Evolutionary conservation across 176 grass and related monocot species (phyloP).

Genomic region (Triticum urartu): DNA sequence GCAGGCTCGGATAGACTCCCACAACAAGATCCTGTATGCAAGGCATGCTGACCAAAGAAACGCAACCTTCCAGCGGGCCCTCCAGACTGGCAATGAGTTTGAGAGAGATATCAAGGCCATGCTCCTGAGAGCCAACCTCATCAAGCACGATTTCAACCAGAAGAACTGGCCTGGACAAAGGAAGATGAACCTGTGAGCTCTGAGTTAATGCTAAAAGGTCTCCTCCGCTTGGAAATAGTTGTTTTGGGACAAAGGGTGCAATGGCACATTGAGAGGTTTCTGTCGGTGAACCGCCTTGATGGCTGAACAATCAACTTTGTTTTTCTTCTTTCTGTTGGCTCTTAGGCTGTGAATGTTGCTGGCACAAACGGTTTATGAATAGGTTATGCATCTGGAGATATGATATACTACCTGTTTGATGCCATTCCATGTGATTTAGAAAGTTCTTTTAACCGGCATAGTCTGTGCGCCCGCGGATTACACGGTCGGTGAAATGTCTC

Average conservation of each 20-base stretch:
- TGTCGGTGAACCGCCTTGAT: not conserved
- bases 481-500: not conserved
- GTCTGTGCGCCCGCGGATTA: not conserved
- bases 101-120: conserved; percentile 83
- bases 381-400: conserved; percentile 11
- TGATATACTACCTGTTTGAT: not conserved
- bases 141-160: conserved; percentile 76
- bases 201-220: not conserved
- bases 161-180: conserved; percentile 15
- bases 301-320: not conserved
- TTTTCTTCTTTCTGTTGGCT: not conserved
- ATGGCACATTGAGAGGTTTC: conserved; percentile 9
- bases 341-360: not conserved
- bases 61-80: conserved; percentile 75
- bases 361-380: not conserved
- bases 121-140: conserved; percentile 88
- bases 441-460: not conserved
- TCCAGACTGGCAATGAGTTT: conserved; percentile 79
- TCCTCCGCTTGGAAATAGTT: conserved; percentile 13
- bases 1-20: conserved; percentile 96
- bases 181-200: conserved; percentile 33
- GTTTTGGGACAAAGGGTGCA: conserved; percentile 6
- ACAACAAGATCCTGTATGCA: conserved; percentile 96
- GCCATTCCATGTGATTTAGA: not conserved
- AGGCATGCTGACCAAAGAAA: conserved; percentile 86